Conservation (phyloP, 306 rosid species). For the Abrus pulchellus region DNA sequence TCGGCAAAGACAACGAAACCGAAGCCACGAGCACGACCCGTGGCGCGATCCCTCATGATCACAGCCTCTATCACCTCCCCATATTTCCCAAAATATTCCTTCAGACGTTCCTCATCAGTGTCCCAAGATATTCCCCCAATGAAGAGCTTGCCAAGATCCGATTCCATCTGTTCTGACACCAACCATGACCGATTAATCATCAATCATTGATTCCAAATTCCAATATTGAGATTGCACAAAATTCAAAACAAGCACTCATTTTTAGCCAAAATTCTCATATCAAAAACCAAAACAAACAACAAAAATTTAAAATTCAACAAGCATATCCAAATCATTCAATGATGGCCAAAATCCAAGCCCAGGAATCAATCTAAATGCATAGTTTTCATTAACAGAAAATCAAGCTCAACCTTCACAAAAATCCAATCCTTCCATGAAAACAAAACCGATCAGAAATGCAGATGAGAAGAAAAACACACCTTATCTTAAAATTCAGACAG, state of each 20-base stretch:
- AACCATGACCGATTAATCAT: constrained; percentile 51
- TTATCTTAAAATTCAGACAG: constrained; percentile 75
- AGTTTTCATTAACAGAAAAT: constrained; percentile 31
- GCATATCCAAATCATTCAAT: constrained; percentile 37
- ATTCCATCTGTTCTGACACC: constrained; percentile 80
- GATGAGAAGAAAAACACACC: constrained; percentile 62
- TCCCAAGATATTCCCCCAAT: constrained; percentile 99
- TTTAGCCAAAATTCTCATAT: constrained; percentile 47
- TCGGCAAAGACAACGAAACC: constrained; percentile 94
- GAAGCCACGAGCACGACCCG: constrained; percentile 99
- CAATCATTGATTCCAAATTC: constrained; percentile 53
- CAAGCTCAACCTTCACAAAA: constrained; percentile 34
- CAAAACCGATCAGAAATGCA: constrained; percentile 67
- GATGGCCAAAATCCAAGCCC: constrained; percentile 48
- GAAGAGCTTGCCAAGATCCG: constrained; percentile 99
- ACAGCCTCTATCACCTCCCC: constrained; percentile 98
- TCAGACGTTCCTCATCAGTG: constrained; percentile 96
- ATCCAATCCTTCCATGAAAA: constrained; percentile 47
- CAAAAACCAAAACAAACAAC: constrained; percentile 2
- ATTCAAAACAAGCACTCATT: constrained; percentile 36
- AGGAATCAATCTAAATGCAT: constrained; percentile 52
- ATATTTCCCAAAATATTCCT: constrained; percentile 87
- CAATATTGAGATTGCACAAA: constrained; percentile 42
- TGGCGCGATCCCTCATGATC: constrained; percentile 98
- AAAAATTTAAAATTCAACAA: constrained; percentile 40